phyloP scores from a whole-genome alignment of 257 asterid species.

The Prunella vulgaris region DNA sequence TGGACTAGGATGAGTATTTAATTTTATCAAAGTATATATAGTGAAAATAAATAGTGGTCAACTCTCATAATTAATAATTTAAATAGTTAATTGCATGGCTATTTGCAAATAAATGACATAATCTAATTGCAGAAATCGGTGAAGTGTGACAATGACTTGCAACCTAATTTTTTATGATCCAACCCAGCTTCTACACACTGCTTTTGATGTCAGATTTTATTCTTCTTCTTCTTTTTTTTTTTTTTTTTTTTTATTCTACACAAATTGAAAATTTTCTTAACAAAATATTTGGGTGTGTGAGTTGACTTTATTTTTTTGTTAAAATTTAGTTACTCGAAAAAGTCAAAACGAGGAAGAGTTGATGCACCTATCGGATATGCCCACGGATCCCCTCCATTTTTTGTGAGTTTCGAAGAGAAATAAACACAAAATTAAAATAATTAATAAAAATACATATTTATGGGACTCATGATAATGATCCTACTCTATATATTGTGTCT shows the following conservation, averaged over 20 bases:
- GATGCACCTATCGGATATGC: too few relatives aligned
- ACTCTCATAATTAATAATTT: neutral
- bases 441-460: too few relatives aligned
- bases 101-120: constrained; percentile 13
- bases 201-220: constrained; percentile 8
- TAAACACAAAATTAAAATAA: too few relatives aligned
- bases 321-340: neutral
- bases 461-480: too few relatives aligned
- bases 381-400: too few relatives aligned
- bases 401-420: too few relatives aligned
- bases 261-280: neutral
- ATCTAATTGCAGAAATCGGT: neutral
- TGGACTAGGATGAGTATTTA: neutral
- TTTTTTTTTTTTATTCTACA: neutral
- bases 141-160: constrained; percentile 17
- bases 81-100: constrained; percentile 25
- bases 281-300: neutral
- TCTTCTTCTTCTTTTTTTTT: neutral
- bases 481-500: too few relatives aligned
- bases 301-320: constrained; percentile 9
- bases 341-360: too few relatives aligned
- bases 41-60: constrained; percentile 13
- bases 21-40: neutral
- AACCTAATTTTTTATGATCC: neutral
- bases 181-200: neutral